Conservation (phyloP, 2,329 filamentous ascomycete genomes). For the Trichoderma atrobrunneum region DNA sequence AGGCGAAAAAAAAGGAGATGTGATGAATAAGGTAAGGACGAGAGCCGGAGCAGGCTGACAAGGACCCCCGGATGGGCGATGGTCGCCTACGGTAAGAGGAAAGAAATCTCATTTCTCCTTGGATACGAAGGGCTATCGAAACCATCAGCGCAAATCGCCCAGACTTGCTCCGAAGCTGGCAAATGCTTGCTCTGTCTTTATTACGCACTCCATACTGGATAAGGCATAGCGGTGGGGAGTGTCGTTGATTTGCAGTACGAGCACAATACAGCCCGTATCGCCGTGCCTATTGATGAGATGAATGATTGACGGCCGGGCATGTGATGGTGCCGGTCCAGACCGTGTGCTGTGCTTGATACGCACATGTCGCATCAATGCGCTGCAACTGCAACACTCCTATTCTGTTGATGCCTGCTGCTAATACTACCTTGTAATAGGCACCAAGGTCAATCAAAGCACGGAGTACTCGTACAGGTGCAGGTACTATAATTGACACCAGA, state of each 20-base stretch:
- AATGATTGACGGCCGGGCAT: background rate
- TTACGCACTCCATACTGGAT: slow-evolving; percentile 12
- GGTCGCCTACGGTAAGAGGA: background rate
- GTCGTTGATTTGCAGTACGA: background rate
- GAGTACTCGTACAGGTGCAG: background rate
- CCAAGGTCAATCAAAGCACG: background rate
- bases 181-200: background rate
- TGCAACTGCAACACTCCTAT: background rate
- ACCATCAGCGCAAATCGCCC: background rate
- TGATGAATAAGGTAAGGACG: background rate
- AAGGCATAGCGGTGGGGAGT: background rate
- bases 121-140: background rate
- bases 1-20: background rate
- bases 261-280: background rate
- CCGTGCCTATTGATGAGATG: background rate
- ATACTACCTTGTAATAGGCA: background rate
- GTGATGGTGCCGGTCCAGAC: background rate
- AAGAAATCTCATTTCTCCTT: background rate
- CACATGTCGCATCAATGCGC: background rate
- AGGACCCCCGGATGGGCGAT: background rate
- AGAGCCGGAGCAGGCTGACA: background rate
- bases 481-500: background rate
- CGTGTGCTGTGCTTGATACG: background rate
- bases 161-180: background rate
- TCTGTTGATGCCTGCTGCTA: too few relatives aligned